These are phyloP conservation scores for Limnanthes douglasii DNA, from an alignment of 345 rosid genomes.

Conservation along the genomic window DNA sequence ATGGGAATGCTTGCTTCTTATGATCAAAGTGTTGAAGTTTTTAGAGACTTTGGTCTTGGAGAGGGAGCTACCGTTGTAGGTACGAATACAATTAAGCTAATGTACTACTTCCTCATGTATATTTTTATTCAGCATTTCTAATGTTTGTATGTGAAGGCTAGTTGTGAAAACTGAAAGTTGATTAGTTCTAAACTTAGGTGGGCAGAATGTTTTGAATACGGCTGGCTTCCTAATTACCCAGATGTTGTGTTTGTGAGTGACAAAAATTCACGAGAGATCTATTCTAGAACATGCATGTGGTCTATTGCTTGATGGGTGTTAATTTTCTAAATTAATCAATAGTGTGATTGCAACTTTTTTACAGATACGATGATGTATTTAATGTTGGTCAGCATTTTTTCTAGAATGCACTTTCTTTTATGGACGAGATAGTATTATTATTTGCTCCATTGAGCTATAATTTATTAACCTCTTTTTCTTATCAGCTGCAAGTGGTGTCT, in stretches of 20 bases:
- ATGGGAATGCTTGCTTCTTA: constrained; percentile 99
- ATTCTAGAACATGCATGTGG: not conserved
- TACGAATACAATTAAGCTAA: no score
- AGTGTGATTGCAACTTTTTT: not conserved
- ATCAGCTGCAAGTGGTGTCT: constrained; percentile 82
- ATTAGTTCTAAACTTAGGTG: not conserved
- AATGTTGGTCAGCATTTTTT: not conserved
- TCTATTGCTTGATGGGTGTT: not conserved
- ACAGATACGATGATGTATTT: not conserved
- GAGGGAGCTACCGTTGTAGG: constrained; percentile 63
- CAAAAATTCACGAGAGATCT: constrained; percentile 1
- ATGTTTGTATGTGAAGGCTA: no score
- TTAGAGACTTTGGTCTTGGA: constrained; percentile 68
- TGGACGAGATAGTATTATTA: no score
- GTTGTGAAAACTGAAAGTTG: not conserved
- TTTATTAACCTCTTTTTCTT: constrained; percentile 4
- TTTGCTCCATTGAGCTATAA: no score
- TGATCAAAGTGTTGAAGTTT: constrained; percentile 89
- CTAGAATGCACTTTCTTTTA: not conserved
- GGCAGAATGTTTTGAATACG: not conserved
- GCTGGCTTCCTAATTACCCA: not conserved
- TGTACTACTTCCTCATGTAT: not conserved
- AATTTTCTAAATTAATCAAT: not conserved
- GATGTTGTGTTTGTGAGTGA: not conserved
- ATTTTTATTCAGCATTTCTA: not conserved